These are phyloP conservation scores for Populus trichocarpa DNA, from an alignment of 441 rosid species.

Conservation along the genomic window DNA sequence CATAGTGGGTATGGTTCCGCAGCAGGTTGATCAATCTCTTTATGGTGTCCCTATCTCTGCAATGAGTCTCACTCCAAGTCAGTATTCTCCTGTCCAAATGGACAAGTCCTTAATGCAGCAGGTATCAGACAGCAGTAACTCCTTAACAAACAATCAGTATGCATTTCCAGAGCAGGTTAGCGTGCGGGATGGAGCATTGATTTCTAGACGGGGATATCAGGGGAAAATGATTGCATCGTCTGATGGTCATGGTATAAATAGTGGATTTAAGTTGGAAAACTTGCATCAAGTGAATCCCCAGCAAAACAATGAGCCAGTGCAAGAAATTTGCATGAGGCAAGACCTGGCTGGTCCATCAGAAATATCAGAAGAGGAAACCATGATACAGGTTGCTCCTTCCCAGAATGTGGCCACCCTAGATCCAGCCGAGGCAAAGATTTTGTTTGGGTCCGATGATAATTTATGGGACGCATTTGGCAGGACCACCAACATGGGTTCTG, in stretches of 20 bases:
- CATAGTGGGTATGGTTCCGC: slow-evolving; percentile 50
- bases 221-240: slow-evolving; percentile 38
- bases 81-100: slow-evolving; percentile 42
- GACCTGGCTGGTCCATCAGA: slow-evolving; percentile 40
- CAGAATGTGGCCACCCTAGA: slow-evolving; percentile 69
- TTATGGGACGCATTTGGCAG: slow-evolving; percentile 77
- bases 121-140: slow-evolving; percentile 44
- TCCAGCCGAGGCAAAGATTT: slow-evolving; percentile 87
- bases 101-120: slow-evolving; percentile 45
- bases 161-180: slow-evolving; percentile 39
- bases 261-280: slow-evolving; percentile 41
- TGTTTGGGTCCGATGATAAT: slow-evolving; percentile 86
- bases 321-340: slow-evolving; percentile 43
- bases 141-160: slow-evolving; percentile 47
- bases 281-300: slow-evolving; percentile 41
- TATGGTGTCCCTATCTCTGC: slow-evolving; percentile 20
- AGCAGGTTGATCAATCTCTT: slow-evolving; percentile 64
- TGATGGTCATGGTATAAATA: slow-evolving; percentile 40
- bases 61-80: slow-evolving; percentile 39
- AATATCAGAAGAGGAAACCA: slow-evolving; percentile 43
- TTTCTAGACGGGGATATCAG: slow-evolving; percentile 45
- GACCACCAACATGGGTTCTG: slow-evolving; percentile 40
- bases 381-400: slow-evolving; percentile 33
- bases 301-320: slow-evolving; percentile 35
- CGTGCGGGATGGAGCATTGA: slow-evolving; percentile 40